phyloP scores from a whole-genome alignment of 768 basidiomycete genomes.

The Suillus bovinus region DNA sequence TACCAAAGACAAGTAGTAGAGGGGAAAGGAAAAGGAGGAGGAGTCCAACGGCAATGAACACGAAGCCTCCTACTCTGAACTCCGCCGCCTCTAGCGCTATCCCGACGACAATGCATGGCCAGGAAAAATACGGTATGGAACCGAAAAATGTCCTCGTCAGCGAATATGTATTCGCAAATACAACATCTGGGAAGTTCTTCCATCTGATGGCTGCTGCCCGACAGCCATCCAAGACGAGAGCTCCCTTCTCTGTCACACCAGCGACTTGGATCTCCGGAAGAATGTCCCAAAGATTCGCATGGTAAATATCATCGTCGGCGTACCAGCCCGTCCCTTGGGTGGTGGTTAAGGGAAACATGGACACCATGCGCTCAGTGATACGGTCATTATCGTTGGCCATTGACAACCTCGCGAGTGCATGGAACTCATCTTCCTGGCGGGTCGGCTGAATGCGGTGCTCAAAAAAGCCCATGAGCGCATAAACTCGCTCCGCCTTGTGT shows the following conservation, averaged over 20 bases:
- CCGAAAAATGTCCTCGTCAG: slow-evolving; percentile 8
- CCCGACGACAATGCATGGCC: slow-evolving; percentile 11
- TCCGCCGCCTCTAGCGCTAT: too few relatives aligned
- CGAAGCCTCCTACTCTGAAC: background rate
- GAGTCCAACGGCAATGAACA: background rate
- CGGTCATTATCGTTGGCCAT: slow-evolving; percentile 26
- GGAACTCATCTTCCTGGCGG: slow-evolving; percentile 15
- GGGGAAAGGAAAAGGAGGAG: slow-evolving; percentile 11
- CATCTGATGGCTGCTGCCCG: slow-evolving; percentile 19
- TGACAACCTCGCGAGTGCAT: slow-evolving; percentile 19
- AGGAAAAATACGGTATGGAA: slow-evolving; percentile 12
- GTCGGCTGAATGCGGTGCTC: slow-evolving; percentile 20
- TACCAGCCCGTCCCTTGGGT: slow-evolving; percentile 17
- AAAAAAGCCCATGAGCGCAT: slow-evolving; percentile 25
- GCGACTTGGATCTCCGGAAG: slow-evolving; percentile 20
- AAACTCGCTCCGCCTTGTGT: slow-evolving; percentile 17
- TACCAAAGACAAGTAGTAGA: slow-evolving; percentile 11
- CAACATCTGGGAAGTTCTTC: slow-evolving; percentile 20
- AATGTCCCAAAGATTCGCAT: slow-evolving; percentile 20
- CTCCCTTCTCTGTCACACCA: slow-evolving; percentile 17
- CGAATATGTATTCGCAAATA: slow-evolving; percentile 10
- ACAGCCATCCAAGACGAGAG: slow-evolving; percentile 22
- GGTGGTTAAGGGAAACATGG: slow-evolving; percentile 14
- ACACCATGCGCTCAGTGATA: slow-evolving; percentile 23
- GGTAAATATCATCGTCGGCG: slow-evolving; percentile 18